Base-by-base conservation (phyloP, 2,329 filamentous ascomycete species). In the Fusarium stilboides region DNA sequence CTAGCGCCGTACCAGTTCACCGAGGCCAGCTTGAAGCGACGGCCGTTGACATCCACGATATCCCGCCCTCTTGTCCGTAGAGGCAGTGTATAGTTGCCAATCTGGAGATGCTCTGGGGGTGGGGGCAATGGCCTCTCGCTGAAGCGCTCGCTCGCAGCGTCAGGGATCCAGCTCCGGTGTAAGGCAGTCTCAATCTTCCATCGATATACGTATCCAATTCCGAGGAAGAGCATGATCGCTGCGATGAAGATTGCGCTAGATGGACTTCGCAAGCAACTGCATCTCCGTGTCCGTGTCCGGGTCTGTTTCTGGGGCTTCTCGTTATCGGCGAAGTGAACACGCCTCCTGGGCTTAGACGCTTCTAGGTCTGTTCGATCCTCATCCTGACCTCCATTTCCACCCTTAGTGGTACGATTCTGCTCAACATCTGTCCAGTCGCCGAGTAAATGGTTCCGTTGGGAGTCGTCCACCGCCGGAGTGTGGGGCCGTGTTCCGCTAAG, bases 1-100 rank as follows among this genome's bases (percentile, higher is more conserved):
- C 88, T 91, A 5, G 86, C 89, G 34, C 90, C 90, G 75, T 92
- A 92, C 90, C 90, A 92, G 79, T 92, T 92, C 74, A 91, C 82
- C 20, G 87, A 89, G 19, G 87, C 80, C 9, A 92, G 82, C 79
- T 89, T 90, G 78, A 89, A 88, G 31, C 88, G 84, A 31, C 83
- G 81, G 39, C 85, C 87, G 3, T 80, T 74, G 10, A 82, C 78
- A 78, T 92, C 89, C 54, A 91, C 83, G 28, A 92, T 83, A 67
- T 90, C 75, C 43, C 89, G 85, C 8, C 90, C 89, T 28, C 79
- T 77, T 3, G 90, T 89, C 51, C 83, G 84, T 42, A 92, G 80
- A 17, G 89, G 89, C 43, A 91, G 82, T 45, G 78, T 75, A 77
- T 87, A 90, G 26, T 79, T 79, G 19, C 78, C 57, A 61, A 88